phyloP scores from a whole-genome alignment of 2,329 filamentous ascomycete species.

The Aspergillus ochraceus region DNA sequence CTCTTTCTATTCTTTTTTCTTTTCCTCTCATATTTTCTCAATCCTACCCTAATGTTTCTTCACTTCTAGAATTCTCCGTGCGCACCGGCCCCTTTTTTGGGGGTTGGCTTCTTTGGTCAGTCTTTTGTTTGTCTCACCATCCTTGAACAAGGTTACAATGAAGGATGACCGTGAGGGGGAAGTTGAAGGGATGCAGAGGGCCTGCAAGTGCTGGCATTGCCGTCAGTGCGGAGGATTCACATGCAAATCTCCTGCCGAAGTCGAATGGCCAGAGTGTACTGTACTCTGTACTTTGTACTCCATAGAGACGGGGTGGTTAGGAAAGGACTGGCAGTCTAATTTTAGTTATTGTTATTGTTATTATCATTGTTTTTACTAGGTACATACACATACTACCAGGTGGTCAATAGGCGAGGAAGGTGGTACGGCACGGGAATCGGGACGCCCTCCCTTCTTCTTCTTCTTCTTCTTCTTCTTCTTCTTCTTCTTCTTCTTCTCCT shows the following conservation, averaged over 20 bases:
- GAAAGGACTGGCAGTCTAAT: no score
- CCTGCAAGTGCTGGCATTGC: not conserved
- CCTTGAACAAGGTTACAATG: not conserved
- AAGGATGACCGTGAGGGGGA: not conserved
- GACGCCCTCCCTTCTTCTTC: constrained; percentile 4
- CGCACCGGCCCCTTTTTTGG: no score
- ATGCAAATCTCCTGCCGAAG: not conserved
- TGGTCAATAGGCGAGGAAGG: no score
- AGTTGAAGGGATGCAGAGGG: no score
- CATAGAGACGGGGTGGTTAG: no score
- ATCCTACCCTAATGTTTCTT: not conserved
- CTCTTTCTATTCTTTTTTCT: not conserved
- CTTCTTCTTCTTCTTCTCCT: not conserved
- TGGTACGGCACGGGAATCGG: not conserved
- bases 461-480: no score
- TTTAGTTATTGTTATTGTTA: no score
- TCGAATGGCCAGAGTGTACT: not conserved
- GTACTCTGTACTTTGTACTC: no score
- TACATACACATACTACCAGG: no score
- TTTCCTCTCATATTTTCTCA: not conserved
- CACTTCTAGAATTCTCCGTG: no score
- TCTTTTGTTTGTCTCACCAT: not conserved
- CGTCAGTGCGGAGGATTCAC: not conserved
- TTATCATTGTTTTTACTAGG: no score
- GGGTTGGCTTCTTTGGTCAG: not conserved